Evolutionary conservation across 2,329 filamentous ascomycete species (phyloP).

Genomic region (Plenodomus lindquistii): DNA sequence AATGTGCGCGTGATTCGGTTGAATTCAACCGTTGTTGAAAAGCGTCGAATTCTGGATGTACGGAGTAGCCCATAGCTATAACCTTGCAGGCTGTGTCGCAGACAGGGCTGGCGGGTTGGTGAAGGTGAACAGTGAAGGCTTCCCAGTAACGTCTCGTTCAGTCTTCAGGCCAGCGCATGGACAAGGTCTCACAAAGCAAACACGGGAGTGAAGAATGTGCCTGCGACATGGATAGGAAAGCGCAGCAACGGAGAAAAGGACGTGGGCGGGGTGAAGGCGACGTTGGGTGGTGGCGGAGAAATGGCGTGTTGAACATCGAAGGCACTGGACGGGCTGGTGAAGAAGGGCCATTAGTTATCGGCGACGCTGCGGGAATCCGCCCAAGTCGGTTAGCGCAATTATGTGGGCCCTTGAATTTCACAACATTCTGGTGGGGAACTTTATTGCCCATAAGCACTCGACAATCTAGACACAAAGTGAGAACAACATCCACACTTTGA

Average conservation of each 20-base stretch:
- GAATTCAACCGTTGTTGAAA: conserved; percentile 18
- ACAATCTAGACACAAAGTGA: too few relatives aligned
- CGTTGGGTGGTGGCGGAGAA: conserved; percentile 11
- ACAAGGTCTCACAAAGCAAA: conserved; percentile 32
- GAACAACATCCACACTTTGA: background rate
- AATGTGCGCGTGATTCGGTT: conserved; percentile 14
- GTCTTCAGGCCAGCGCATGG: conserved; percentile 40
- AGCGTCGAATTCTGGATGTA: conserved; percentile 21
- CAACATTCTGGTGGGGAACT: conserved; percentile 13
- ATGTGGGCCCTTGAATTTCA: conserved; percentile 17
- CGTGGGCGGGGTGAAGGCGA: conserved; percentile 6
- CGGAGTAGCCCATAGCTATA: conserved; percentile 27
- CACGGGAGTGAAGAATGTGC: conserved; percentile 25
- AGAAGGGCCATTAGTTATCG: conserved; percentile 5
- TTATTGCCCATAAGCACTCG: conserved; percentile 1
- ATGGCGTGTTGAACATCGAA: conserved; percentile 12
- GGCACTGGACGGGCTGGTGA: conserved; percentile 10
- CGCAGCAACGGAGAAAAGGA: conserved; percentile 8
- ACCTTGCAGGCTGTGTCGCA: conserved; percentile 10
- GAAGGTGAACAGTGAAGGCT: conserved; percentile 10
- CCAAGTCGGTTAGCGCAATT: conserved; percentile 7
- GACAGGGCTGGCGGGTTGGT: conserved; percentile 4
- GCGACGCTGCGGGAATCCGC: conserved; percentile 17
- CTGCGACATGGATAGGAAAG: conserved; percentile 40
- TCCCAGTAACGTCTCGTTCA: conserved; percentile 21